These are phyloP conservation scores for Puccinellia tenuiflora DNA, from an alignment of 176 grass and related monocot species.

Conservation along the genomic window DNA sequence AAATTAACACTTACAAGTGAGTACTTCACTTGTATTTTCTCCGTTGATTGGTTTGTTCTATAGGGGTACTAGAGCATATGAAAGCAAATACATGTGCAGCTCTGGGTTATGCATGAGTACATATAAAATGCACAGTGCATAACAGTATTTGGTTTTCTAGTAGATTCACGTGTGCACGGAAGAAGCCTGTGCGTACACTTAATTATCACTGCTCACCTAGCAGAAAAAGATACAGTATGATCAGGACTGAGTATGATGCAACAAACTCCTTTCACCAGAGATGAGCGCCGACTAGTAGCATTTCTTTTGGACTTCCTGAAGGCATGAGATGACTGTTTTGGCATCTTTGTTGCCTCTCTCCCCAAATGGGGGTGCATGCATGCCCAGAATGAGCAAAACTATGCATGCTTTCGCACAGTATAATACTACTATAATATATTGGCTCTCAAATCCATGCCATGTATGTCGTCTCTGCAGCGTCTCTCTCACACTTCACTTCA, in stretches of 20 bases:
- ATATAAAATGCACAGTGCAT: not conserved
- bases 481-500: not conserved
- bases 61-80: not conserved
- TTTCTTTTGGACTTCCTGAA: slow-evolving; percentile 40
- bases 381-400: slow-evolving; percentile 8
- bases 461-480: not conserved
- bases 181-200: not conserved
- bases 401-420: not conserved
- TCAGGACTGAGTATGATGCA: not conserved
- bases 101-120: not conserved
- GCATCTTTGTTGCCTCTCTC: slow-evolving; percentile 28
- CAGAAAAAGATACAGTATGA: not conserved
- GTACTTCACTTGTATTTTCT: not conserved
- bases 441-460: not conserved
- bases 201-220: slow-evolving; percentile 23
- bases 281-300: not conserved
- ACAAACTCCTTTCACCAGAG: slow-evolving; percentile 27
- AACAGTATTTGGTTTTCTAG: not conserved
- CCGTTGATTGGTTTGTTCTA: not conserved
- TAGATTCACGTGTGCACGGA: slow-evolving; percentile 29
- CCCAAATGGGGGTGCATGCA: slow-evolving; percentile 26
- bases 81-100: not conserved
- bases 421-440: not conserved
- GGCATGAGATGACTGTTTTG: slow-evolving; percentile 40
- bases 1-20: not conserved